Evolutionary conservation across 768 basidiomycete genomes (phyloP).

Genomic region (Leccinellum albellum): DNA sequence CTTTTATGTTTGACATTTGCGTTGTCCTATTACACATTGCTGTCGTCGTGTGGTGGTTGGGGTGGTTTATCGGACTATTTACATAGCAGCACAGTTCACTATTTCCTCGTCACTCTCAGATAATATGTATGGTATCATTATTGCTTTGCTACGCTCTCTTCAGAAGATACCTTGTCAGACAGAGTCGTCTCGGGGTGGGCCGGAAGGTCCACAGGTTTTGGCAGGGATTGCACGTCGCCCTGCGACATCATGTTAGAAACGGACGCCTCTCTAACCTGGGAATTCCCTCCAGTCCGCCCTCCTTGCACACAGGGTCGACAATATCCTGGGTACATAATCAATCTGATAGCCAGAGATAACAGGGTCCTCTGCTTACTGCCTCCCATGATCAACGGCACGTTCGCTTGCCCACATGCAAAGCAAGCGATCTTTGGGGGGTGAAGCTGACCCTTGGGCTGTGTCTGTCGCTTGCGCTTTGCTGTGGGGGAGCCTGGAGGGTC

Average conservation of each 20-base stretch:
- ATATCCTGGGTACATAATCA: slow-evolving; percentile 42
- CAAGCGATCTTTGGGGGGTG: slow-evolving; percentile 51
- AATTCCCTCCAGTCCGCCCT: slow-evolving; percentile 39
- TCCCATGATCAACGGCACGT: slow-evolving; percentile 73
- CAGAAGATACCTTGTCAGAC: neutral
- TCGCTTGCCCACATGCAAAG: slow-evolving; percentile 56
- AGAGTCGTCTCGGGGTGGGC: neutral
- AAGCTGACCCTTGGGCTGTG: slow-evolving; percentile 31
- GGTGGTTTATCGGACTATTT: slow-evolving; percentile 60
- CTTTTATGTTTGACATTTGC: slow-evolving; percentile 54
- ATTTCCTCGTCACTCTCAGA: neutral
- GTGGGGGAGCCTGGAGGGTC: slow-evolving; percentile 17
- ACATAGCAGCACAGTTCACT: slow-evolving; percentile 24
- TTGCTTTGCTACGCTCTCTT: neutral
- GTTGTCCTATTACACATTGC: slow-evolving; percentile 57
- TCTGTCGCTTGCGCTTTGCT: slow-evolving; percentile 41
- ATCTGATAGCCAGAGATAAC: neutral
- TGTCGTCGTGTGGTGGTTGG: slow-evolving; percentile 70
- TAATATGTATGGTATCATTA: neutral
- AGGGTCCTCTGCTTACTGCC: slow-evolving; percentile 51
- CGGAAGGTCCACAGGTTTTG: neutral
- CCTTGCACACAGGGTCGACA: slow-evolving; percentile 65
- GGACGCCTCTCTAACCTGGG: slow-evolving; percentile 14
- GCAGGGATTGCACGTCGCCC: slow-evolving; percentile 3
- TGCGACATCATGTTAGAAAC: slow-evolving; percentile 1